Base-by-base conservation (phyloP, 2,329 filamentous ascomycete genomes). In the Fusarium domesticum region DNA sequence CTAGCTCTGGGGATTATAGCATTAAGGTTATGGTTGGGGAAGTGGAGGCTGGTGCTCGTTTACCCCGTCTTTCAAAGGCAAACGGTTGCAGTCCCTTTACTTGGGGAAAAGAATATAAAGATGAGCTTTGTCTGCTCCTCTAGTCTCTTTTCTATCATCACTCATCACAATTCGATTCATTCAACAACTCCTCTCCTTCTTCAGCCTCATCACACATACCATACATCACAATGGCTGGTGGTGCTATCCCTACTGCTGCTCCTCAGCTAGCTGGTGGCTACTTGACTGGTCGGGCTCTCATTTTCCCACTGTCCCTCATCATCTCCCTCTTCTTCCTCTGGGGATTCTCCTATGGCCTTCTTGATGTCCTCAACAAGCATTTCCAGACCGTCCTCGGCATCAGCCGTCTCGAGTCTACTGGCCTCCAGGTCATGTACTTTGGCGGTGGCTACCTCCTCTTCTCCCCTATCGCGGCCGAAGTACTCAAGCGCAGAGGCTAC, bases 401-500 rank as follows among this genome's bases (percentile, higher is more conserved):
- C 53, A 66, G 61, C 35, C 65, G 65, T 33, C 66, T 69, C 35
- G 70, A 70, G 56, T 71, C 73, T 2, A 62, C 72, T 1, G 74
- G 75, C 38, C 67, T 77, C 15, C 73, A 74, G 44, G 68, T 72
- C 17, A 74, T 75, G 47, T 78, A 78, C 60, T 78, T 77, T 53
- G 75, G 74, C 80, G 88, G 51, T 23, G 62, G 56, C 38, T 53
- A 48, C 37, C 66, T 70, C 18, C 68, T 70, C 33, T 64, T 70
- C 25, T 71, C 72, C 31, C 67, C 69, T 23, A 59, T 71, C 11
- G 79, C 84, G 16, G 83, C 83, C 37, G 77, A 71, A 62, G 70
- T 87, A 53, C 73, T 87, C 8, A 78, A 83, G 44, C 75, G 74
- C 46, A 83, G 74, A 50, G 83, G 84, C 25, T 87, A 84, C 65